phyloP scores from a whole-genome alignment of 2,329 filamentous ascomycete genomes.

The Cercospora sojina region DNA sequence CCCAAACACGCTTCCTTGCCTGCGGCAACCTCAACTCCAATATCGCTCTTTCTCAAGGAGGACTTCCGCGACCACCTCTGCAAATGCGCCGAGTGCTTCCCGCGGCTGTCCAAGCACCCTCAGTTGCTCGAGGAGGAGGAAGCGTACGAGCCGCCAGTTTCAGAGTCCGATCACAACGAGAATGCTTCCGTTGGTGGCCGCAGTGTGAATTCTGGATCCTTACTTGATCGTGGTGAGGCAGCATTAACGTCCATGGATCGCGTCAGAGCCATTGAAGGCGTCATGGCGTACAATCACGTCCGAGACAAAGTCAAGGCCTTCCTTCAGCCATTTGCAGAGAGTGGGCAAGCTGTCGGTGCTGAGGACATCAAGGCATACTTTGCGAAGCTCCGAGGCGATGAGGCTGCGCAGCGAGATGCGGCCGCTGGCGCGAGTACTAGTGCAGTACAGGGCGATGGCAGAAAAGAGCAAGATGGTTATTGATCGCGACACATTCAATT shows the following conservation, averaged over 20 bases:
- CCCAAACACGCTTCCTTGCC: slow-evolving; percentile 52
- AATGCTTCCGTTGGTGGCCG: slow-evolving; percentile 44
- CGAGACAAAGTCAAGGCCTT: slow-evolving; percentile 96
- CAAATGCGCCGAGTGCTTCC: slow-evolving; percentile 78
- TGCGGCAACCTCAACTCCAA: slow-evolving; percentile 53
- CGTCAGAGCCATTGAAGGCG: slow-evolving; percentile 86
- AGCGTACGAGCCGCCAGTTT: slow-evolving; percentile 86
- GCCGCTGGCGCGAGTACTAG: slow-evolving; percentile 32
- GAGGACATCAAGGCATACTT: slow-evolving; percentile 98
- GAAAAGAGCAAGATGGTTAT: slow-evolving; percentile 45
- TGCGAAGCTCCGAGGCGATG: slow-evolving; percentile 87
- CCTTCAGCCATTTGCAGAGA: slow-evolving; percentile 89
- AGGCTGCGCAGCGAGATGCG: slow-evolving; percentile 48
- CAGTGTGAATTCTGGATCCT: slow-evolving; percentile 70
- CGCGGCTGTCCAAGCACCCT: slow-evolving; percentile 65
- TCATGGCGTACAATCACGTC: slow-evolving; percentile 96
- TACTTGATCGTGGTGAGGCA: slow-evolving; percentile 89
- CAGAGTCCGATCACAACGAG: slow-evolving; percentile 55
- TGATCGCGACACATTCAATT: slow-evolving; percentile 18
- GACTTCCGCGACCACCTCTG: slow-evolving; percentile 81
- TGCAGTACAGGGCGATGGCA: slow-evolving; percentile 32
- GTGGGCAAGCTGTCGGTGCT: slow-evolving; percentile 79
- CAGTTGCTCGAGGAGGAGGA: slow-evolving; percentile 94
- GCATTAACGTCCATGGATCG: slow-evolving; percentile 89
- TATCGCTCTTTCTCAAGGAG: slow-evolving; percentile 80